Evolutionary conservation across 2,329 filamentous ascomycete genomes (phyloP), one percentile per base, ranked within the genome.

Genomic region (Ascomycota sp.): DNA sequence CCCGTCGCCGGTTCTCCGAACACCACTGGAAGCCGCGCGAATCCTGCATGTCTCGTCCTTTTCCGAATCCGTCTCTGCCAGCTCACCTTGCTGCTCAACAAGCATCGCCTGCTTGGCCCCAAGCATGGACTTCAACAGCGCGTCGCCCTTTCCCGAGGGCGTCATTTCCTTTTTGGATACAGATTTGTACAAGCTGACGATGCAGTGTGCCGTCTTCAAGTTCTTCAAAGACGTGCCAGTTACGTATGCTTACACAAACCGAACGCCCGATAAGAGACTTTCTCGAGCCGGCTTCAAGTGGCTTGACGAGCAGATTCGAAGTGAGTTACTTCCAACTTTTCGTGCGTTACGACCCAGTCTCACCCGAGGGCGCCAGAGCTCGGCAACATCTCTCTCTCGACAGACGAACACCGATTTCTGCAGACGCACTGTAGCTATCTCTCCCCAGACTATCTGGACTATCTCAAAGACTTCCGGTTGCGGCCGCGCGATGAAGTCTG

Each of bases 151-250:
- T 37, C 74, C 77, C 4, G 77, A 80, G 55, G 80, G 79, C 30
- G 70, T 86, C 46, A 78, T 73, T 44, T 86, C 79, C 45, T 76
- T 89, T 46, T 62, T 89, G 32, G 80, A 89, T 46, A 86, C 78
- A 11, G 70, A 75, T 41, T 47, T 98, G 36, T 98, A 94, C 68
- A 98, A 98, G 56, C 57, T 98, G 53, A 98, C 89, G 13, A 98
- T 98, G 89, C 89, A 98, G 75, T 93, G 80, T 48, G 83, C 83
- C 36, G 76, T 95, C 39, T 67, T 91, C 41, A 91, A 91, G 53
- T 91, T 85, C 59, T 95, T 92, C 52, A 76, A 76, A 22, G 64
- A 85, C 33, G 59, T 72, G 43, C 68, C 75, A 27, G 89, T 95
- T 34, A 83, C 80, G 3, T 98, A 95, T 48, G 72, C 78, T 35